Base-by-base conservation (phyloP, 2,329 filamentous ascomycete species). In the Xylariaceae sp. region DNA sequence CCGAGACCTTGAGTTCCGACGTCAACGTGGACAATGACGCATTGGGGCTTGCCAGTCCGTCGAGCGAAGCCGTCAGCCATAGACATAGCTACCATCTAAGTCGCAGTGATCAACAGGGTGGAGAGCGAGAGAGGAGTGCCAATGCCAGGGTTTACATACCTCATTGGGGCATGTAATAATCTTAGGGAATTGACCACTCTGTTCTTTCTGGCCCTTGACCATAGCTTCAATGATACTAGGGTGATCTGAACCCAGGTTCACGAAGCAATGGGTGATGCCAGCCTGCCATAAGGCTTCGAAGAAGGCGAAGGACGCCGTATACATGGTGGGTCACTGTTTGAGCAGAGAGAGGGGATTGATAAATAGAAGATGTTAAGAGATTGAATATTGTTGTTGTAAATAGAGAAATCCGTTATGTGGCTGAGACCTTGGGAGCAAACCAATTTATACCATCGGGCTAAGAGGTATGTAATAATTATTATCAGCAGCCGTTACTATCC, bases 61-160 rank as follows among this genome's bases (percentile, higher is more conserved):
- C 85, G 77, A 29, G 87, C 86, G 59, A 87, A 90, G 41, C 87
- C 87, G 63, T 92, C 87, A 12, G 87, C 87, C 83, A 89, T 88
- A 47, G 86, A 91, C 57, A 92, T 77, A 21, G 87, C 87, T 6
- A 91, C 86, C 86, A 91, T 91, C 82, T 88, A 50, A 11, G 39
- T 21, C 36, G 2, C 10, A 27, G 4, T 6, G 12, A 11, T 22
- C 5, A 21, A 12, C n/a, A n/a, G n/a, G n/a, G n/a, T n/a, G n/a
- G n/a, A n/a, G n/a, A n/a, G n/a, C n/a, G n/a, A n/a, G n/a, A n/a
- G n/a, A n/a, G n/a, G n/a, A n/a, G n/a, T n/a, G n/a, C n/a, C n/a
- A n/a, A n/a, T n/a, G n/a, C n/a, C n/a, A n/a, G n/a, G n/a, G 22
- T 25, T 17, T 14, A 45, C 57, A 19, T 70, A 86, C 84, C 75